Percentiles rank a stretch among this genome's conserved stretches.
These are phyloP conservation scores for Didymella exigua DNA, from an alignment of 2,329 filamentous ascomycete species.

Conservation along the genomic window DNA sequence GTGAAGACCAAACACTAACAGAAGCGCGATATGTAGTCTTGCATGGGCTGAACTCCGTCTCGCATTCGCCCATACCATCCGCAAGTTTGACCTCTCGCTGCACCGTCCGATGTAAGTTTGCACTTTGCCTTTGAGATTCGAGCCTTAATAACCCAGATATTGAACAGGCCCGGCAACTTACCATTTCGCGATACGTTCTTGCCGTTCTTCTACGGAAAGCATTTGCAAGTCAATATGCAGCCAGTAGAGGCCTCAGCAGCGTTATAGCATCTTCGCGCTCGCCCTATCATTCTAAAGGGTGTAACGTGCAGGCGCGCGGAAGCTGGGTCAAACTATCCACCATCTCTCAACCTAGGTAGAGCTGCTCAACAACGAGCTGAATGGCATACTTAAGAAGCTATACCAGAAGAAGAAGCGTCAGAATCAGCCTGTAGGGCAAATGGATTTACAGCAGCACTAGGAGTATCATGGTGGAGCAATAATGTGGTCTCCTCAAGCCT, in stretches of 20 bases:
- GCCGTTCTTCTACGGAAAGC: slow-evolving; percentile 28
- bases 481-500: too few relatives aligned
- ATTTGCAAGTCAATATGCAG: slow-evolving; percentile 25
- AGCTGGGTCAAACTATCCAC: background rate
- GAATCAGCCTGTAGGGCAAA: background rate
- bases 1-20: background rate
- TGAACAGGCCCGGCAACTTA: slow-evolving; percentile 23
- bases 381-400: background rate
- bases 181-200: slow-evolving; percentile 32
- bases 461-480: too few relatives aligned
- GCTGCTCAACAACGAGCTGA: background rate
- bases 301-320: too few relatives aligned
- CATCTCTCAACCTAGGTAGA: background rate
- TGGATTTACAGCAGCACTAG: background rate
- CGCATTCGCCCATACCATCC: slow-evolving; percentile 35
- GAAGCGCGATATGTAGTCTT: slow-evolving; percentile 23
- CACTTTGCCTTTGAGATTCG: background rate
- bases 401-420: background rate
- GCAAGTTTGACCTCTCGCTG: slow-evolving; percentile 41
- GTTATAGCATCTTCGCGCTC: too few relatives aligned
- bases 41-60: slow-evolving; percentile 45
- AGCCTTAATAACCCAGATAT: background rate
- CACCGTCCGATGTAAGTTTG: slow-evolving; percentile 25
- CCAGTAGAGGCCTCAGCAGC: background rate
- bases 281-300: too few relatives aligned